phyloP scores from a whole-genome alignment of 1,284 basidiomycete genomes.

The Fomitopsis palustris region DNA sequence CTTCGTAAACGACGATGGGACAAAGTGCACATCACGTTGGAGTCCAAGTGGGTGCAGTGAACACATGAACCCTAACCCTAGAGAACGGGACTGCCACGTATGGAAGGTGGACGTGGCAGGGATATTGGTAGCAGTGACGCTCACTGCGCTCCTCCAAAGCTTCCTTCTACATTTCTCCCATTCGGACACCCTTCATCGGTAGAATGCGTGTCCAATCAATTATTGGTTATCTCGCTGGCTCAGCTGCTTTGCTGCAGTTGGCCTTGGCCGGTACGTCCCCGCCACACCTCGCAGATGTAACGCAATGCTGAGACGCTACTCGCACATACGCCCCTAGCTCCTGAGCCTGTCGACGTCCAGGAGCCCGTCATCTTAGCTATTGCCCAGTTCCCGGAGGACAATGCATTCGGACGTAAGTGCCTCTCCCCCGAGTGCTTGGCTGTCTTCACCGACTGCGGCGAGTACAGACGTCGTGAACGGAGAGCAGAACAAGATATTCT shows the following conservation, averaged over 20 bases:
- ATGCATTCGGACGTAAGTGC: slow-evolving; percentile 79
- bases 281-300: not conserved
- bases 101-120: slow-evolving; percentile 12
- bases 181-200: slow-evolving; percentile 15
- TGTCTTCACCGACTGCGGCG: slow-evolving; percentile 26
- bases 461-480: slow-evolving; percentile 80
- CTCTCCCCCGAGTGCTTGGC: not conserved
- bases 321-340: not conserved
- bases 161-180: slow-evolving; percentile 10
- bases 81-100: not conserved
- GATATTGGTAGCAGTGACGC: not conserved
- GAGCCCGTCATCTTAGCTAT: slow-evolving; percentile 57
- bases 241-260: slow-evolving; percentile 22
- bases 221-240: slow-evolving; percentile 22
- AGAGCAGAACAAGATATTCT: slow-evolving; percentile 68
- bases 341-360: slow-evolving; percentile 14
- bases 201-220: slow-evolving; percentile 28
- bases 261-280: slow-evolving; percentile 21
- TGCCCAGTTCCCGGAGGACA: slow-evolving; percentile 72
- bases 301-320: not conserved
- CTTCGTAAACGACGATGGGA: too few relatives aligned
- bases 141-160: not conserved
- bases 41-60: not conserved
- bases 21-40: too few relatives aligned
- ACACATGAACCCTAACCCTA: not conserved